Percentiles rank a stretch among this genome's conserved stretches.
Conservation (phyloP, 108 stramenopile genomes). For the Seminavis robusta region DNA sequence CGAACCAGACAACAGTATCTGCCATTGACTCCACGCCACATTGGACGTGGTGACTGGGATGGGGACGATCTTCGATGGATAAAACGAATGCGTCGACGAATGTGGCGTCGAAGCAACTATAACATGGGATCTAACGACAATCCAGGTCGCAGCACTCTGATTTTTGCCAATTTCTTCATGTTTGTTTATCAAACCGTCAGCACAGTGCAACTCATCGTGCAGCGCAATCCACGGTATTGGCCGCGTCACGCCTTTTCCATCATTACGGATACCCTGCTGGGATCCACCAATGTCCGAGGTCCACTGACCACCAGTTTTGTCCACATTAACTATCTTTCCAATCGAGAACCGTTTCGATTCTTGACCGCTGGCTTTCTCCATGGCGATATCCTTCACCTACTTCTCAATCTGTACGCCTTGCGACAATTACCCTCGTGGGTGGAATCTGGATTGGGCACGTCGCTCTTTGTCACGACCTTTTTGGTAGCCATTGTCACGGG, state of each 20-base stretch:
- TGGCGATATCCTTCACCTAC: conserved; percentile 58
- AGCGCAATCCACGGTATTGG: conserved; percentile 54
- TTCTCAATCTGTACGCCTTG: conserved; percentile 51
- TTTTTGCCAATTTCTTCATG: conserved; percentile 33
- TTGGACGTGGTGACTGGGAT: too few relatives aligned
- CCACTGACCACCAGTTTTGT: conserved; percentile 58
- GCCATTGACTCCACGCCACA: too few relatives aligned
- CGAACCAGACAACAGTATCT: too few relatives aligned
- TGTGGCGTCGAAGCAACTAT: not conserved
- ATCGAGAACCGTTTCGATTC: conserved; percentile 63
- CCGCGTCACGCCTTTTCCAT: conserved; percentile 25
- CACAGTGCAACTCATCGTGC: conserved; percentile 38
- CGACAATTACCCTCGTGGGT: conserved; percentile 59
- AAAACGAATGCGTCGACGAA: conserved; percentile 11
- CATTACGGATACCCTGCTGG: conserved; percentile 25
- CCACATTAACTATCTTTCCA: conserved; percentile 38
- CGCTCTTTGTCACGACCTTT: conserved; percentile 66
- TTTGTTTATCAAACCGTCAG: conserved; percentile 62
- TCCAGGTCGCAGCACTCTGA: conserved; percentile 11
- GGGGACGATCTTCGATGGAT: conserved; percentile 40
- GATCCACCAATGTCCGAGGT: conserved; percentile 31
- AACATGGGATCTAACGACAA: not conserved
- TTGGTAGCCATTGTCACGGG: conserved; percentile 57
- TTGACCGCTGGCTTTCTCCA: conserved; percentile 76
- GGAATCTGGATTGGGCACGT: conserved; percentile 42